phyloP scores from a whole-genome alignment of 75 land plant genomes.

The Gnetum montanum region DNA sequence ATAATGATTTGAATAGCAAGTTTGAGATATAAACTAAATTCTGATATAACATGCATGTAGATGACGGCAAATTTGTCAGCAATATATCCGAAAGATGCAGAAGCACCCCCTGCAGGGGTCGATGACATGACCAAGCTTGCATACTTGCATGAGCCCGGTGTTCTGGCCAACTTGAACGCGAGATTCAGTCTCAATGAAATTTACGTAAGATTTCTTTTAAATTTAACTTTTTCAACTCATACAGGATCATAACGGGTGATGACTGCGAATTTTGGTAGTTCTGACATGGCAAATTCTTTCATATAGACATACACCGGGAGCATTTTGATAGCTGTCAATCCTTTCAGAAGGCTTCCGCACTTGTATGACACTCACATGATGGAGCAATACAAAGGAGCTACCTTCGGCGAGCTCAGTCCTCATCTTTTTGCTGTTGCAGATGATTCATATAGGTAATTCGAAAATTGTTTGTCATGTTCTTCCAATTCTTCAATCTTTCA shows the following conservation, averaged over 20 bases:
- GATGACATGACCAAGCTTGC: constrained; percentile 73
- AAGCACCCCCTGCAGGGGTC: constrained; percentile 58
- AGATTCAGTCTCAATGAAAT: constrained; percentile 63
- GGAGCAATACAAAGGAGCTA: constrained; percentile 84
- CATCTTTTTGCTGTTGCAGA: constrained; percentile 90
- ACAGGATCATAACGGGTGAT: background rate
- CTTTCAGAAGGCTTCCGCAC: constrained; percentile 79
- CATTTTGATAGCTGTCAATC: constrained; percentile 83
- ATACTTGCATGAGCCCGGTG: constrained; percentile 70
- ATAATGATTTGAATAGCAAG: too few species aligned
- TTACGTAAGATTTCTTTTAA: constrained; percentile 38
- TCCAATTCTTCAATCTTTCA: background rate
- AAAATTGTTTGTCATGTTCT: background rate
- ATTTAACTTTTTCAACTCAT: background rate
- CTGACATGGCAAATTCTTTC: background rate
- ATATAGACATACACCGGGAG: constrained; percentile 82
- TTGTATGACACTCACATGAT: constrained; percentile 81
- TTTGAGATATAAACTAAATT: too few species aligned
- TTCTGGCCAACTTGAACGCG: constrained; percentile 49
- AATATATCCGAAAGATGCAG: constrained; percentile 45
- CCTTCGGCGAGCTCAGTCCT: constrained; percentile 82
- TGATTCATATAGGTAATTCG: constrained; percentile 69
- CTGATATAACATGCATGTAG: constrained; percentile 17
- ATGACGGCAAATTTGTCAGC: constrained; percentile 22
- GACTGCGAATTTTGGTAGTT: background rate